Base-by-base conservation (phyloP, 2,329 filamentous ascomycete species). In the Fusarium sp. region DNA sequence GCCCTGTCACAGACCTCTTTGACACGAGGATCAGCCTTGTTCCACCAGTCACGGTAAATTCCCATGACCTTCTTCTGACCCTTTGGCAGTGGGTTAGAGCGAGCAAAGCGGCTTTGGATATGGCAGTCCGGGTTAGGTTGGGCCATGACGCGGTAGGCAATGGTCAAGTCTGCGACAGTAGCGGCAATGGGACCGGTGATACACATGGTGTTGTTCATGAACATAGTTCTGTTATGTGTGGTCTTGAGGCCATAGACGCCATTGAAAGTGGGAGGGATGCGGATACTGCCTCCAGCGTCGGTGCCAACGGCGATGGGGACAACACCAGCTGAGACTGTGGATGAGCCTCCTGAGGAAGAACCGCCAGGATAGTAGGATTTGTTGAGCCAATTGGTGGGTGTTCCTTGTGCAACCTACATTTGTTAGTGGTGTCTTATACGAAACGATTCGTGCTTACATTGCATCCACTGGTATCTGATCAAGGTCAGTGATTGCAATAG, bases 221-320 rank as follows among this genome's bases (percentile, higher is more conserved):
- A 85, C 46, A 88, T 87, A 10, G 93, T 87, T 41, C 94, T 91
- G 76, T 91, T 88, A 78, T 96, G 92, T 0, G 89, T 91, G 2
- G 93, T 86, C 81, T 97, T 97, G 65, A 97, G 86, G 4, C 94
- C 94, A 81, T 92, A 97, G 27, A 94, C 82, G 53, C 94, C 93
- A 79, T 93, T 96, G 83, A 93, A 95, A 36, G 87, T 86, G 1
- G 90, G 83, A 0, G 94, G 94, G 41, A 96, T 88, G 42, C 94
- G 90, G 62, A 94, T 88, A 67, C 90, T 93, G 66, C 93, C 93
- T 41, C 93, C 92, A 4, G 92, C 92, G 75, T 95, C 93, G 10
- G 91, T 91, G 41, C 93, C 94, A 31, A 95, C 84, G 3, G 89
- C 88, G 68, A 94, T 90, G n/a, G 93, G 93, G 5, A 95, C 86